These are phyloP conservation scores for Calcarisporium arbuscula DNA, from an alignment of 2,329 filamentous ascomycete genomes.

Conservation along the genomic window DNA sequence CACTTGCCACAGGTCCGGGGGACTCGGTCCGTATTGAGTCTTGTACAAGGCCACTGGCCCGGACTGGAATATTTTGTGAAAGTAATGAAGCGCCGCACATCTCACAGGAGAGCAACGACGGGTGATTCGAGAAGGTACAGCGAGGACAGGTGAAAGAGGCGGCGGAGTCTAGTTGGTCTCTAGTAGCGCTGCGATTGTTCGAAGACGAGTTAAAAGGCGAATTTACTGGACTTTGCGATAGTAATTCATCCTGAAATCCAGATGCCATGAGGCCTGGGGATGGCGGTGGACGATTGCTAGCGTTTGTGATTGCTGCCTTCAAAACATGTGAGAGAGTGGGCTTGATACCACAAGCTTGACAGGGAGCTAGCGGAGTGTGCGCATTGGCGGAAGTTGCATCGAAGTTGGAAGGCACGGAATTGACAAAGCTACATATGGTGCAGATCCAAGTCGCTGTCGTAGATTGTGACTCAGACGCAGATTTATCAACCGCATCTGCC, in stretches of 20 bases:
- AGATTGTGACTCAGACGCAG: constrained; percentile 33
- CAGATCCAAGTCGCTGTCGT: constrained; percentile 85
- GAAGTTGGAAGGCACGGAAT: constrained; percentile 88
- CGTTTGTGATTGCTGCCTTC: constrained; percentile 78
- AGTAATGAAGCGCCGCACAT: constrained; percentile 78
- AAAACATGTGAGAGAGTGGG: constrained; percentile 75
- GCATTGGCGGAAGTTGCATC: constrained; percentile 75
- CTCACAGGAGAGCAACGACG: constrained; percentile 78
- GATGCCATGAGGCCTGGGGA: constrained; percentile 4
- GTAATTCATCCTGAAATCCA: too few species aligned
- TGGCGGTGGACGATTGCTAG: constrained; percentile 44
- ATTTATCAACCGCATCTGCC: constrained; percentile 35
- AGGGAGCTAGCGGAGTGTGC: constrained; percentile 76
- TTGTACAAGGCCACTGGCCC: constrained; percentile 29
- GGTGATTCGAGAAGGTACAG: constrained; percentile 92
- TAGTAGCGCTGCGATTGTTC: constrained; percentile 4
- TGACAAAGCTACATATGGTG: constrained; percentile 91
- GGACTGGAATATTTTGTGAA: constrained; percentile 38
- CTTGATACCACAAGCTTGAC: constrained; percentile 89
- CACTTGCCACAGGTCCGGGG: constrained; percentile 62
- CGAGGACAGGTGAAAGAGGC: constrained; percentile 64
- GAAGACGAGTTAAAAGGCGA: too few species aligned
- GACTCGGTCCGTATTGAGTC: constrained; percentile 56
- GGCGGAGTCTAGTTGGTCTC: constrained; percentile 7
- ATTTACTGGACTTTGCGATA: too few species aligned